Evolutionary conservation across 495 filamentous ascomycete species (phyloP).

Genomic region (Pseudotulostoma volvatum): DNA sequence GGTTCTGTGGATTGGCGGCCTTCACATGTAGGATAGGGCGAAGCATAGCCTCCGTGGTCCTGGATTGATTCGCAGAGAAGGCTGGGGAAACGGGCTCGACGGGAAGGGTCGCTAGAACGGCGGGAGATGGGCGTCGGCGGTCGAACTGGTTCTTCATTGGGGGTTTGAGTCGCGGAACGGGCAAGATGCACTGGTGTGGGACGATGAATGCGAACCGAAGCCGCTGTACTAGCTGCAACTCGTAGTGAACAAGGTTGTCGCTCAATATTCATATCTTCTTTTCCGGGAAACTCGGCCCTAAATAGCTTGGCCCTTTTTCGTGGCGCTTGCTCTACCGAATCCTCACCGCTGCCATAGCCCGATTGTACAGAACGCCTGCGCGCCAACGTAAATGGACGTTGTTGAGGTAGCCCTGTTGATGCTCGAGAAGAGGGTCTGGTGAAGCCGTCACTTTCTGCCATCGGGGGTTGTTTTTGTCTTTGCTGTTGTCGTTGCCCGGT

Average conservation of each 20-base stretch:
- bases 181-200: slow-evolving; percentile 48
- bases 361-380: slow-evolving; percentile 31
- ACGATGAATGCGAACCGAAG: slow-evolving; percentile 71
- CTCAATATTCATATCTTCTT: slow-evolving; percentile 47
- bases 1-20: slow-evolving; percentile 17
- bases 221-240: slow-evolving; percentile 72
- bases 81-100: slow-evolving; percentile 22
- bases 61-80: slow-evolving; percentile 27
- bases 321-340: slow-evolving; percentile 42
- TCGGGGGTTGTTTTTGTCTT: slow-evolving; percentile 10
- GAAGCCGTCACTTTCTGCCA: slow-evolving; percentile 15
- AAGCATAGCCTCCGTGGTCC: slow-evolving; percentile 23
- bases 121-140: slow-evolving; percentile 68
- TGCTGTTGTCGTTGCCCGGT: slow-evolving; percentile 15
- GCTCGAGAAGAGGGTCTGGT: slow-evolving; percentile 34
- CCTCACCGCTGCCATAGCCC: slow-evolving; percentile 53
- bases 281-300: slow-evolving; percentile 49
- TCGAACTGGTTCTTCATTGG: slow-evolving; percentile 60
- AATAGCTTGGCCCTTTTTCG: slow-evolving; percentile 59
- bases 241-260: slow-evolving; percentile 62
- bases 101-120: slow-evolving; percentile 13
- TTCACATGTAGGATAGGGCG: slow-evolving; percentile 32
- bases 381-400: slow-evolving; percentile 13
- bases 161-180: slow-evolving; percentile 26
- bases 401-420: slow-evolving; percentile 24